phyloP scores from a whole-genome alignment of 441 rosid genomes.

The Pelargonium citronellum region DNA sequence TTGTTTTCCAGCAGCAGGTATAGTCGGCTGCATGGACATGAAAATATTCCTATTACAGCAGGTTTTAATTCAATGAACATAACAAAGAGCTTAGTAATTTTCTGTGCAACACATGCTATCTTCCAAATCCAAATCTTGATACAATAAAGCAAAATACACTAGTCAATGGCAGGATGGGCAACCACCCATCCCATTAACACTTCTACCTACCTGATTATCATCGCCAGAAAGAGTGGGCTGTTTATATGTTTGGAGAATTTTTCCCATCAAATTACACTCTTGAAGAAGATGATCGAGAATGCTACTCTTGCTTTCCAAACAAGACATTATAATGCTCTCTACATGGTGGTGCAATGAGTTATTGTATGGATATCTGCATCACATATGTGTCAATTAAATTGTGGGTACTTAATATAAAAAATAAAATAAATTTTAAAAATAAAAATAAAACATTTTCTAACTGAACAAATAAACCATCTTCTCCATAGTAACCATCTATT shows the following conservation, averaged over 20 bases:
- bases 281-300: constrained; percentile 70
- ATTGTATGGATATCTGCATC: constrained; percentile 82
- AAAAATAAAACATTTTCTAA: too few relatives aligned
- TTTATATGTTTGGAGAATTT: constrained; percentile 63
- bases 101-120: neutral
- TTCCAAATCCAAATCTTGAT: neutral
- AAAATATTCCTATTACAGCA: neutral
- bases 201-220: constrained; percentile 27
- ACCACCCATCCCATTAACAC: neutral
- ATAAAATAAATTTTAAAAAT: too few relatives aligned
- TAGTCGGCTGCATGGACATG: constrained; percentile 56
- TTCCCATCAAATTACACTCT: constrained; percentile 78
- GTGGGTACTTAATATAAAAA: neutral
- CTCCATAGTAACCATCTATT: neutral
- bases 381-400: neutral
- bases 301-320: constrained; percentile 71
- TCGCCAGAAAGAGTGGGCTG: constrained; percentile 53
- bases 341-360: constrained; percentile 95
- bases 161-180: neutral
- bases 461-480: neutral
- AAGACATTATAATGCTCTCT: constrained; percentile 72
- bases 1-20: constrained; percentile 60
- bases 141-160: neutral
- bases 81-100: too few relatives aligned
- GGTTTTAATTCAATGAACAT: neutral